Base-by-base conservation (phyloP, 1,284 basidiomycete genomes). In the Leccinum proximum region DNA sequence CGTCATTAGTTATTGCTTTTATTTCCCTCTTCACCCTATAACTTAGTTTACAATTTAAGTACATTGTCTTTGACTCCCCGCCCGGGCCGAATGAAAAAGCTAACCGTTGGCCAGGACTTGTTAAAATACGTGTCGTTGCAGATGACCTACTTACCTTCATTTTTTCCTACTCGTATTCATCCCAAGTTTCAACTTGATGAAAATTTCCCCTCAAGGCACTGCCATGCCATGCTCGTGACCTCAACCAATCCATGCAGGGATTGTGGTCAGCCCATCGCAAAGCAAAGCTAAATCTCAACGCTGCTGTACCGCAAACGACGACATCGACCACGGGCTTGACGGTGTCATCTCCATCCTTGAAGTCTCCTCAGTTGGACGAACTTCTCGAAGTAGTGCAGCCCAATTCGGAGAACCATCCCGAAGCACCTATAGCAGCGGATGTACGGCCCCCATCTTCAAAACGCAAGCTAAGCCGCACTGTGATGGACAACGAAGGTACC, bases 241-340 rank as follows among this genome's bases (percentile, higher is more conserved):
- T 92, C 68, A 92, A 92, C 75, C 81, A 82, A 63, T 90, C 89
- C 22, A 89, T 91, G 87, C 89, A 91, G 75, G 86, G 84, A 22
- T 80, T 91, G 35, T 92, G 91, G 90, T 84, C 87, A 0, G 80
- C 78, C 10, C 88, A 91, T 62, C 78, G 87, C 48, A 82, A 82
- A 45, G 79, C 79, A 22, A 88, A 83, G 75, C 66, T 92, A 26
- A 91, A 92, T 69, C 77, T 92, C 62, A 92, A 92, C 70, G 75
- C 84, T 1, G 59, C 77, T 1, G 65, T 73, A 9, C 33, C 33
- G 33, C 33, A 35, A 35, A 35, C 33, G 33, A 35, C 33, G 33
- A 35, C 38, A 8, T 10, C 50, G 14, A 40, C 58, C 13, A 10
- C 62, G 18, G 56, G 18, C 16, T 14, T n/a, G 8, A 35, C 69